These are phyloP conservation scores for Phytophthora tubulina DNA, from an alignment of 352 stramenopile species.

Conservation along the genomic window DNA sequence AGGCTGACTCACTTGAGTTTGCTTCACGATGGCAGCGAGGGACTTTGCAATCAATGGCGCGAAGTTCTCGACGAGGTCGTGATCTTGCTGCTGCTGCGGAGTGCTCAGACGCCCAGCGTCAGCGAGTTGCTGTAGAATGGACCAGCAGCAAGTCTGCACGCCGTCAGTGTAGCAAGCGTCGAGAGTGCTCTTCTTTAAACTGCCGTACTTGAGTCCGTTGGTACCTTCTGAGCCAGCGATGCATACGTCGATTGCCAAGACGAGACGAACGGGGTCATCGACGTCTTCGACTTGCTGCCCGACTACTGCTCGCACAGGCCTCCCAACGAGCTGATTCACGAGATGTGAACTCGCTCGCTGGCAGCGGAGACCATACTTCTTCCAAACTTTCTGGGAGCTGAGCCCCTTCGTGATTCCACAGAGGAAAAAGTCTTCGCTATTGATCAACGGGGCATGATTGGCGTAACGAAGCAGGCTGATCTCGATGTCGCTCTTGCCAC, in stretches of 20 bases:
- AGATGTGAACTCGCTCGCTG: constrained; percentile 42
- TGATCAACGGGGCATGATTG: constrained; percentile 80
- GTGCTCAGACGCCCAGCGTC: constrained; percentile 54
- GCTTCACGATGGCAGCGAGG: constrained; percentile 47
- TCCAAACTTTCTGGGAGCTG: constrained; percentile 55
- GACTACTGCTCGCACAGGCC: constrained; percentile 33
- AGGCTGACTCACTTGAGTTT: constrained; percentile 20
- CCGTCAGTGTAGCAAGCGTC: constrained; percentile 55
- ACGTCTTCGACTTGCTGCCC: constrained; percentile 8
- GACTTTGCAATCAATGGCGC: constrained; percentile 69
- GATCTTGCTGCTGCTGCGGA: constrained; percentile 60
- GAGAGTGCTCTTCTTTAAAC: constrained; percentile 63
- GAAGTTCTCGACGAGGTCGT: constrained; percentile 59
- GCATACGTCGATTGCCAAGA: constrained; percentile 72
- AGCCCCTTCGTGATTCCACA: constrained; percentile 65
- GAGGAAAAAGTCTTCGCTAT: constrained; percentile 62
- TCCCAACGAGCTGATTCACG: constrained; percentile 61
- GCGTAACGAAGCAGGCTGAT: constrained; percentile 76
- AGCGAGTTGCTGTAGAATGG: constrained; percentile 62
- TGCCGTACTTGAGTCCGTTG: constrained; percentile 56
- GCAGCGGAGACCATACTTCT: constrained; percentile 65
- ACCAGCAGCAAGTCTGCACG: constrained; percentile 50
- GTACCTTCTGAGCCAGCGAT: neutral
- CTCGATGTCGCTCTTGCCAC: constrained; percentile 46
- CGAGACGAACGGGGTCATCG: constrained; percentile 35